phyloP scores from a whole-genome alignment of 306 rosid species.

The Rubus parviflorus region DNA sequence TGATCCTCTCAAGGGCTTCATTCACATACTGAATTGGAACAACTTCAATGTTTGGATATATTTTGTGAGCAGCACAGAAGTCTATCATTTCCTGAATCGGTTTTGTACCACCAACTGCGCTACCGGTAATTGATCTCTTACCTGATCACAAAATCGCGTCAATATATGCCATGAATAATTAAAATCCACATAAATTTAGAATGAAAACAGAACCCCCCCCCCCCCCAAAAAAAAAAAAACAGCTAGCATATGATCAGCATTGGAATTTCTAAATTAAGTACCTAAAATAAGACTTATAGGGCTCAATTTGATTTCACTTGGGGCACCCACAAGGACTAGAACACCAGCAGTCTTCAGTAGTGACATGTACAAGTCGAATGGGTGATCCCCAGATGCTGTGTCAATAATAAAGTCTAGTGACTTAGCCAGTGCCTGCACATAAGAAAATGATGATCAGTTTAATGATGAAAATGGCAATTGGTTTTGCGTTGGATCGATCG shows the following conservation, averaged over 20 bases:
- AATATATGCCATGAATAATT: background rate
- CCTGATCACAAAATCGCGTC: slow-evolving; percentile 38
- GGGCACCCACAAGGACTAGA: slow-evolving; percentile 66
- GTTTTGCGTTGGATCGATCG: background rate
- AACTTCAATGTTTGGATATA: slow-evolving; percentile 71
- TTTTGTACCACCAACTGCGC: slow-evolving; percentile 63
- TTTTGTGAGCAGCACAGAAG: slow-evolving; percentile 59
- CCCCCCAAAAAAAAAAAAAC: no score
- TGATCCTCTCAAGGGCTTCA: slow-evolving; percentile 77
- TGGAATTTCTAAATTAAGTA: slow-evolving; percentile 16
- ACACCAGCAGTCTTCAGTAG: slow-evolving; percentile 64
- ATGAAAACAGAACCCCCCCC: no score
- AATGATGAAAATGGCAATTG: background rate
- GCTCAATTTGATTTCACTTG: slow-evolving; percentile 65
- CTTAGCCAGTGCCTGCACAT: slow-evolving; percentile 50
- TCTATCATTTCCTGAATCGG: slow-evolving; percentile 69
- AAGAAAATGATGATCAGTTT: background rate
- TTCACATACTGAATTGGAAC: slow-evolving; percentile 68
- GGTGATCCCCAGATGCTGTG: slow-evolving; percentile 84
- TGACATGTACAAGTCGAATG: slow-evolving; percentile 72
- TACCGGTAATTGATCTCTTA: slow-evolving; percentile 57
- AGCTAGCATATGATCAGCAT: no score
- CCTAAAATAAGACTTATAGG: slow-evolving; percentile 54
- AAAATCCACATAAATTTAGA: background rate
- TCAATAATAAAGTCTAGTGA: slow-evolving; percentile 73